Conservation (phyloP, 208 protist species). For the Leishmania braziliensis region DNA sequence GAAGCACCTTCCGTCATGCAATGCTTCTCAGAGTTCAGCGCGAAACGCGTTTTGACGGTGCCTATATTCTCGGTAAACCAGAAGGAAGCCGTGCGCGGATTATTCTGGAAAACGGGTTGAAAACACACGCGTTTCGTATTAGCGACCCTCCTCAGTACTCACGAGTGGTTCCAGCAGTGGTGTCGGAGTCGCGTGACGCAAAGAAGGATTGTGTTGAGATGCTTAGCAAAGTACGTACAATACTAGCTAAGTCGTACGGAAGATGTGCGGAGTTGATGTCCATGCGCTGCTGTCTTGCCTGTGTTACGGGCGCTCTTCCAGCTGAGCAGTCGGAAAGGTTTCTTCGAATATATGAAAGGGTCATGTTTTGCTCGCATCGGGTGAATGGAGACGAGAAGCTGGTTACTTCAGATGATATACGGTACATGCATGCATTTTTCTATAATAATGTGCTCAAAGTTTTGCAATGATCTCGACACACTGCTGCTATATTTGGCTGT, state of each 20-base stretch:
- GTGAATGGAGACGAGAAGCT: constrained; percentile 53
- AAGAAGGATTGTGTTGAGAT: constrained; percentile 75
- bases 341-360: constrained; percentile 75
- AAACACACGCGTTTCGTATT: constrained; percentile 62
- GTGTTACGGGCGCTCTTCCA: constrained; percentile 72
- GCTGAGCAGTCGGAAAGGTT: constrained; percentile 65
- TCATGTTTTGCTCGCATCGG: constrained; percentile 77
- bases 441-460: constrained; percentile 85
- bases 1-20: constrained; percentile 51
- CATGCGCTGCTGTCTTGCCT: constrained; percentile 87
- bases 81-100: constrained; percentile 39
- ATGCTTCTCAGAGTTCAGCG: constrained; percentile 61
- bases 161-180: constrained; percentile 63
- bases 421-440: constrained; percentile 89
- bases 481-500: constrained; percentile 15
- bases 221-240: constrained; percentile 64
- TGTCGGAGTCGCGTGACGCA: constrained; percentile 68
- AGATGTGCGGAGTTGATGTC: constrained; percentile 72
- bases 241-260: constrained; percentile 62
- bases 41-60: constrained; percentile 76
- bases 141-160: constrained; percentile 64
- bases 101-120: constrained; percentile 79
- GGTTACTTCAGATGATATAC: constrained; percentile 84
- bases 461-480: constrained; percentile 40
- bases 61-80: constrained; percentile 68